A percentile compares a stretch with the other conserved stretches of the same genome.
Conservation (phyloP, 768 basidiomycete genomes). For the Tricholoma sp. region DNA sequence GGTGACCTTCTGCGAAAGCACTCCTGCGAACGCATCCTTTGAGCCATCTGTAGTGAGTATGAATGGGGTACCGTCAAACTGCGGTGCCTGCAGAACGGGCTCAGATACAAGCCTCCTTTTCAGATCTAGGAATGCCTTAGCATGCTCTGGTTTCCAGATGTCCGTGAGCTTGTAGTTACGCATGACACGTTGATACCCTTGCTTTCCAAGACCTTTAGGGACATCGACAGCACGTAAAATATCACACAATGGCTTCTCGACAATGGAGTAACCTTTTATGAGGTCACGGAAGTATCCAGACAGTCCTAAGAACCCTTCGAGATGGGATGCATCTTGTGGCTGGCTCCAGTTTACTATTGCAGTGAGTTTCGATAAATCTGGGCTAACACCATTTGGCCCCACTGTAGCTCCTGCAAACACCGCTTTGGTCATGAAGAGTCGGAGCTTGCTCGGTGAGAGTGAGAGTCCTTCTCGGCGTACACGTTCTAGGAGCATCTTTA, state of each 20-base stretch:
- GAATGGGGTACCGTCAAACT: constrained; percentile 26
- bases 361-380: constrained; percentile 24
- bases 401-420: constrained; percentile 11
- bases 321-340: constrained; percentile 20
- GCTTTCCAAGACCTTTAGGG: constrained; percentile 12
- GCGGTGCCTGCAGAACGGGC: constrained; percentile 19
- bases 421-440: constrained; percentile 28
- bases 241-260: constrained; percentile 17
- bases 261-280: constrained; percentile 24
- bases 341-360: constrained; percentile 22
- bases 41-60: constrained; percentile 33
- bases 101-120: constrained; percentile 20
- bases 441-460: constrained; percentile 27
- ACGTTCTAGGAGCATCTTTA: constrained; percentile 19
- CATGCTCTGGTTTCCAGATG: constrained; percentile 17
- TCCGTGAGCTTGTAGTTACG: not conserved
- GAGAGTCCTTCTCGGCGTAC: constrained; percentile 23
- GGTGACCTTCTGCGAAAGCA: constrained; percentile 22
- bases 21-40: constrained; percentile 28
- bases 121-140: constrained; percentile 20
- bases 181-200: constrained; percentile 14
- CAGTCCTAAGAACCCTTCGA: constrained; percentile 23
- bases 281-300: constrained; percentile 26
- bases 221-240: constrained; percentile 15
- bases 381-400: constrained; percentile 23